A percentile compares a stretch with the other conserved stretches of the same genome.
These are phyloP conservation scores for Diddensiella transvaalensis DNA, from an alignment of 805 yeast genomes.

Conservation along the genomic window DNA sequence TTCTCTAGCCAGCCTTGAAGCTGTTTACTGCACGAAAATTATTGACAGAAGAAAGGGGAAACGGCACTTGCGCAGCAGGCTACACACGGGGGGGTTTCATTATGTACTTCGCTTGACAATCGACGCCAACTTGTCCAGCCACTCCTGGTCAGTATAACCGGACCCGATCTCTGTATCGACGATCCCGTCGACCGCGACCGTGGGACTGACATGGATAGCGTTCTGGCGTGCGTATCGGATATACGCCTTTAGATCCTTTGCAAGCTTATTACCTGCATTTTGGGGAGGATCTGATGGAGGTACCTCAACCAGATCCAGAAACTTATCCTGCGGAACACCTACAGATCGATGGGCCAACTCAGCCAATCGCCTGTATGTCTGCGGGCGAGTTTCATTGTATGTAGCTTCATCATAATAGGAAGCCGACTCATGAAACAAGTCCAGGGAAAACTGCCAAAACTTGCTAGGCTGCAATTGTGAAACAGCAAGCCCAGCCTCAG, in stretches of 20 bases:
- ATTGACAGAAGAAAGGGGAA: too few relatives aligned
- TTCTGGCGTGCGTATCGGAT: conserved; percentile 69
- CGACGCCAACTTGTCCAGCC: conserved; percentile 31
- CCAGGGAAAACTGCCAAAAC: conserved; percentile 55
- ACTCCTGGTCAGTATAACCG: conserved; percentile 49
- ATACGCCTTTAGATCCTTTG: conserved; percentile 67
- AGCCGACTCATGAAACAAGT: conserved; percentile 53
- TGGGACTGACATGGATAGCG: conserved; percentile 83
- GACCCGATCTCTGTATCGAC: conserved; percentile 56
- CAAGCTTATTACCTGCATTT: conserved; percentile 58
- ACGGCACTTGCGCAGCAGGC: too few relatives aligned
- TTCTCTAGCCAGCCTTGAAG: too few relatives aligned
- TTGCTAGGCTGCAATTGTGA: conserved; percentile 49
- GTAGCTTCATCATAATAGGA: conserved; percentile 61
- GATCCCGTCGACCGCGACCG: conserved; percentile 69
- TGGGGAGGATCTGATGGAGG: conserved; percentile 35
- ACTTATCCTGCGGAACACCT: conserved; percentile 38
- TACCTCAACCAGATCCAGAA: conserved; percentile 36
- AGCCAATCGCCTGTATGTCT: conserved; percentile 53
- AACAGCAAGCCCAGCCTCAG: conserved; percentile 70
- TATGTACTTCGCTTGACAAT: too few relatives aligned
- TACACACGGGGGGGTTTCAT: too few relatives aligned
- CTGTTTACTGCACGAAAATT: too few relatives aligned
- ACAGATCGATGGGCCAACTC: conserved; percentile 42
- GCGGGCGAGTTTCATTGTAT: conserved; percentile 49